Base-by-base conservation (phyloP, 108 stramenopile genomes). In the Cyclotella choctawhatcheeana region DNA sequence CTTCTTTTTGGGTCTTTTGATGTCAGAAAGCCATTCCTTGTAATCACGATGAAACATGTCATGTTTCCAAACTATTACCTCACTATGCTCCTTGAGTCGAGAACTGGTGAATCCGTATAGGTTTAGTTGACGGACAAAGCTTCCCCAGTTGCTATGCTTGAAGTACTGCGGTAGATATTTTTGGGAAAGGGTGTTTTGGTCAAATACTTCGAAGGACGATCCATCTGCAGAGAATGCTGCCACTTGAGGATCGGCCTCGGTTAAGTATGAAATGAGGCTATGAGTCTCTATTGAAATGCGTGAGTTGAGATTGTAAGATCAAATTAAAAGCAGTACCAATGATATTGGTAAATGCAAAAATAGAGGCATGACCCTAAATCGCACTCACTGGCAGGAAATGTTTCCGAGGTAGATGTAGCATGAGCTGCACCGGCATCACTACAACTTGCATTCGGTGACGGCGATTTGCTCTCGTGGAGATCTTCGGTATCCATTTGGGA, bases 31-130 rank as follows among this genome's bases (percentile, higher is more conserved):
- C 30, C 16, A 26, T 2, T 58, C 56, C 27, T 12, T 58, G 14
- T n/a, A 8, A 32, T 58, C 56, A 2, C 56, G 27, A 32, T 58
- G 56, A 31, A 58, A 58, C 14, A 32, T 32, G 2, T 58, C 56
- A 32, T 58, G 56, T 1, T 14, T 32, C 56, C 56, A 58, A 32
- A 30, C 56, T 16, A 58, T 8, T 2, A 58, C 56, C 14, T 58
- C 56, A 20, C 33, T 58, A 24, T 58, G 30, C 18, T 30, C 14
- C 29, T 58, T 58, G 20, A 18, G 22, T 5, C 32, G 33, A 31
- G 56, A 58, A n/a, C 56, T 58, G 30, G 56, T 58, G 30, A 58
- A 58, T 58, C 56, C 56, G 20, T 58, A 58, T 13, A 58, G 56
- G 24, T 58, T 58, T 14, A 58, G 30, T 20, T 58, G 56, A 4